Conservation (phyloP, 306 rosid species). For the Parietaria judaica region DNA sequence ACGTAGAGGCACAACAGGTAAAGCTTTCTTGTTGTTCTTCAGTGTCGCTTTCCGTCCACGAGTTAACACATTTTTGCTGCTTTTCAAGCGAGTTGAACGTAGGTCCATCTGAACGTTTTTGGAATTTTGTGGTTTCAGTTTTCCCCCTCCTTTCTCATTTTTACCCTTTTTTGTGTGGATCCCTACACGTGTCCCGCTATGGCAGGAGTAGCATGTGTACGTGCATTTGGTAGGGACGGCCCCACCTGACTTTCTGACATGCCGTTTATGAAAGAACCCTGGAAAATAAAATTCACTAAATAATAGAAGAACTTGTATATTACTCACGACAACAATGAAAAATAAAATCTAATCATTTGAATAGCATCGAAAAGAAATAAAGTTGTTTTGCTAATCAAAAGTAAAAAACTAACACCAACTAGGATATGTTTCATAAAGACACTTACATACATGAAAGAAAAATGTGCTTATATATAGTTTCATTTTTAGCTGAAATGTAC, state of each 20-base stretch:
- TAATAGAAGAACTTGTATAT: not conserved
- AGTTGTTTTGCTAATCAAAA: too few species aligned
- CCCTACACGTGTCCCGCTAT: slow-evolving; percentile 32
- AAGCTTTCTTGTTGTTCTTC: slow-evolving; percentile 37
- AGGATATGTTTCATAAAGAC: too few species aligned
- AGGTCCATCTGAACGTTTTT: slow-evolving; percentile 32
- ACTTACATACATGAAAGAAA: too few species aligned
- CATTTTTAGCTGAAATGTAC: too few species aligned
- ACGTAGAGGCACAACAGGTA: slow-evolving; percentile 58
- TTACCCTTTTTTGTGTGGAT: slow-evolving; percentile 39
- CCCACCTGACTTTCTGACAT: slow-evolving; percentile 59
- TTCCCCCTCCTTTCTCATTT: slow-evolving; percentile 37
- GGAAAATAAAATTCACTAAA: slow-evolving; percentile 12
- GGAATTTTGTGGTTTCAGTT: slow-evolving; percentile 33
- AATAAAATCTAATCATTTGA: too few species aligned
- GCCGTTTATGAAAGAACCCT: slow-evolving; percentile 91
- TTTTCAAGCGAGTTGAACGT: slow-evolving; percentile 38
- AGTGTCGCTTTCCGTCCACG: slow-evolving; percentile 41
- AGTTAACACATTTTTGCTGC: slow-evolving; percentile 38
- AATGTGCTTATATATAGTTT: too few species aligned
- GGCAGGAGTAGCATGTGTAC: slow-evolving; percentile 69
- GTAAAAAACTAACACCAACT: too few species aligned
- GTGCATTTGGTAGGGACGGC: slow-evolving; percentile 33
- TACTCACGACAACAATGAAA: not conserved
- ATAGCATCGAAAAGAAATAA: too few species aligned